Percentiles rank a stretch among this genome's conserved stretches.
Evolutionary conservation across 2,329 filamentous ascomycete species (phyloP).

Genomic region (Arthrinium phaeospermum): DNA sequence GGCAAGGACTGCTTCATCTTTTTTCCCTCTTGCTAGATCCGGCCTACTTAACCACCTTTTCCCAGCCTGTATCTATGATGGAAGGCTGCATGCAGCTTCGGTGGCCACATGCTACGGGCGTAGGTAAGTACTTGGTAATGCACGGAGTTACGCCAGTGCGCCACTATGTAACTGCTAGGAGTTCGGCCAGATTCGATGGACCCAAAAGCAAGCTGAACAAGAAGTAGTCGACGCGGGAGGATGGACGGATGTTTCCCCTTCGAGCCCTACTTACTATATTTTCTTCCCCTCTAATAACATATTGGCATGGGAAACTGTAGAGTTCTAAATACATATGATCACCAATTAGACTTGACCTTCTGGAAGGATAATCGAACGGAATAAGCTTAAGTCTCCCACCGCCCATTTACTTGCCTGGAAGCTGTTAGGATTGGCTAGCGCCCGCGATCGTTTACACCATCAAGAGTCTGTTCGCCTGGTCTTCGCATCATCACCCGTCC

Average conservation of each 20-base stretch:
- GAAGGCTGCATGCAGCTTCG: not conserved
- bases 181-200: not conserved
- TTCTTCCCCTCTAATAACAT: not conserved
- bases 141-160: slow-evolving; percentile 1
- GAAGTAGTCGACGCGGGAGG: not conserved
- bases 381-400: slow-evolving; percentile 6
- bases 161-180: slow-evolving; percentile 2
- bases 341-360: not conserved
- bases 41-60: not conserved
- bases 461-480: slow-evolving; percentile 2
- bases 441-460: not conserved
- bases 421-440: not conserved
- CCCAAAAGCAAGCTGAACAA: not conserved
- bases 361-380: slow-evolving; percentile 9
- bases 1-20: not conserved
- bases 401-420: not conserved
- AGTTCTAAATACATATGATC: not conserved
- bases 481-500: slow-evolving; percentile 7
- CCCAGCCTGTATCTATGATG: not conserved
- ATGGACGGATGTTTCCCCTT: not conserved
- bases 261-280: not conserved
- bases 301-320: not conserved
- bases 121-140: not conserved
- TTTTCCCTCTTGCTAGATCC: not conserved
- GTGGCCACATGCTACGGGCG: not conserved